Evolutionary conservation across 2,329 filamentous ascomycete species (phyloP).

Genomic region (Fusarium decemcellulare): DNA sequence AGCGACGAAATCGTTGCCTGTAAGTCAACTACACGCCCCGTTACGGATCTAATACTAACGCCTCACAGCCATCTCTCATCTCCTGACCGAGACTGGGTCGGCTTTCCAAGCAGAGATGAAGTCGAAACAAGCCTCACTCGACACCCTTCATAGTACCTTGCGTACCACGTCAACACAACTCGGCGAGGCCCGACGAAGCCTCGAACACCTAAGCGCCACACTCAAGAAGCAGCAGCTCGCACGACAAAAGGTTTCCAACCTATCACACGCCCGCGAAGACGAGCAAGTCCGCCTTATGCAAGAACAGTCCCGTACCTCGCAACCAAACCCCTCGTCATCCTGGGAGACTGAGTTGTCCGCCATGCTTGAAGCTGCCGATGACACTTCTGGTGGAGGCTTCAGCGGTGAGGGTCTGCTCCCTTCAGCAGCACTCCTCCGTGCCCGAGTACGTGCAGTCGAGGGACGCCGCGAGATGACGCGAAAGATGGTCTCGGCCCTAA

Average conservation of each 20-base stretch:
- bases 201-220: constrained; percentile 79
- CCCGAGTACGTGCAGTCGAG: constrained; percentile 79
- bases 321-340: constrained; percentile 61
- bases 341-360: constrained; percentile 70
- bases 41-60: constrained; percentile 7
- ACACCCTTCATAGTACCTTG: constrained; percentile 84
- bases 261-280: constrained; percentile 80
- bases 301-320: constrained; percentile 57
- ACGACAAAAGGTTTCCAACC: constrained; percentile 82
- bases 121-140: constrained; percentile 86
- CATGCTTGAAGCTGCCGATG: constrained; percentile 61
- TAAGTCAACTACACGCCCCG: constrained; percentile 61
- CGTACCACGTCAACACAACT: constrained; percentile 85
- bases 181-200: constrained; percentile 79
- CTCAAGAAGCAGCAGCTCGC: constrained; percentile 75
- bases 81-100: constrained; percentile 83
- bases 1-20: constrained; percentile 85
- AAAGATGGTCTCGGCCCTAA: constrained; percentile 78
- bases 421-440: constrained; percentile 72
- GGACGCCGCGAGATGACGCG: constrained; percentile 77
- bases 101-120: constrained; percentile 87
- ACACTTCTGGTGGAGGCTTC: constrained; percentile 54
- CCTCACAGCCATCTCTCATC: constrained; percentile 79
- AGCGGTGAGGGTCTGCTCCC: constrained; percentile 65
- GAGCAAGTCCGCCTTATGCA: constrained; percentile 69